Evolutionary conservation across 2,329 filamentous ascomycete genomes (phyloP), one percentile per base, ranked within the genome.

Genomic region (Elsinoe arachidis): DNA sequence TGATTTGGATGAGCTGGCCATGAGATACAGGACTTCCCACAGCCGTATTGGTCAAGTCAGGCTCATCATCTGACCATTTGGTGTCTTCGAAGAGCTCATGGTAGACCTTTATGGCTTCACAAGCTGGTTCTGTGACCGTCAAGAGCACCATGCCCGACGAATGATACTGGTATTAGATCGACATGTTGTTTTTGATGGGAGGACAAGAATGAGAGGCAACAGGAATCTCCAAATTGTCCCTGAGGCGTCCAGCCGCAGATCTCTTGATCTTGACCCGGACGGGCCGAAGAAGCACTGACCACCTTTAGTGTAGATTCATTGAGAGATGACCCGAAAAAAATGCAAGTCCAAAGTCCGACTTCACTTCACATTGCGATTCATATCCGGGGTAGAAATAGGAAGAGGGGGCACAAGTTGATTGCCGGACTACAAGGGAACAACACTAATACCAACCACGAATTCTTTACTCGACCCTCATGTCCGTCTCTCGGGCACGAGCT

Each of bases 11-110:
- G 15, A 91, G 73, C 65, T 91, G 86, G 55, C 74, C 71, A 67
- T 92, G 88, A 2, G 85, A 83, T 63, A 92, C 85, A 26, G 88
- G 85, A 2, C 82, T 82, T 52, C 86, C 87, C 34, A 82, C 65
- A 21, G 72, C 67, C 1, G 80, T 76, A 0, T 76, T 68, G 1
- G 70, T 67, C 14, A 87, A 71, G 0, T 72, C 71, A 9, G 82
- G 79, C 37, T 83, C 79, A 17, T 65, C 35, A 49, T 44, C 54
- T 19, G 33, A 30, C 53, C 39, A 59, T 55, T 41, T 60, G 60
- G 19, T 46, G 2, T 46, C 43, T 19, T 15, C 7, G 1, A 17
- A 15, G n/a, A 49, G 15, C 7, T 49, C 34, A 43, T 58, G 49
- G 43, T 66, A 68, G 17, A 64, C 69, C 14, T 74, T 64, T 10